phyloP scores from a whole-genome alignment of 169 alveolate genomes.

The Sarcocystis neurona region DNA sequence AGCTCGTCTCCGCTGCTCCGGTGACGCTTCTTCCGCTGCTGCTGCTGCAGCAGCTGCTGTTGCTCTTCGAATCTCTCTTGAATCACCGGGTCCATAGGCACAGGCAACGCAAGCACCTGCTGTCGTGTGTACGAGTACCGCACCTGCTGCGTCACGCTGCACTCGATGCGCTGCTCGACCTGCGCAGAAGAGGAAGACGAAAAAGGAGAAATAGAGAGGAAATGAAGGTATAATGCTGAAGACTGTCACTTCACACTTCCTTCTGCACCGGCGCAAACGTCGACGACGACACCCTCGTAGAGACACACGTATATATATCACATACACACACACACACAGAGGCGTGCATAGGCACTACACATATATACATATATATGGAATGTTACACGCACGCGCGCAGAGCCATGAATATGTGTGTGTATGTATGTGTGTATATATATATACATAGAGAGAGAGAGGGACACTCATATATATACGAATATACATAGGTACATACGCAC shows the following conservation, averaged over 20 bases:
- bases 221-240: not conserved
- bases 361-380: no score
- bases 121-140: slow-evolving; percentile 57
- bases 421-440: not conserved
- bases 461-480: not conserved
- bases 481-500: not conserved
- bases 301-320: no score
- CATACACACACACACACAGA: no score
- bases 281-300: no score
- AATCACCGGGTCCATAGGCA: slow-evolving; percentile 40
- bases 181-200: not conserved
- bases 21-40: not conserved
- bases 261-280: no score
- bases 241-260: no score
- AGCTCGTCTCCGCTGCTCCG: not conserved
- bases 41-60: slow-evolving; percentile 24
- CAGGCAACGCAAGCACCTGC: slow-evolving; percentile 54
- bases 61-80: slow-evolving; percentile 39
- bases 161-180: slow-evolving; percentile 61
- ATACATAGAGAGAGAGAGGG: not conserved
- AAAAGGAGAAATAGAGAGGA: not conserved
- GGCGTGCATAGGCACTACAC: no score
- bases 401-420: not conserved
- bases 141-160: slow-evolving; percentile 54
- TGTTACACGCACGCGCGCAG: no score